Percentiles rank a stretch among this genome's conserved stretches.
Evolutionary conservation across 345 rosid genomes (phyloP).

Genomic region (Psidium guajava): DNA sequence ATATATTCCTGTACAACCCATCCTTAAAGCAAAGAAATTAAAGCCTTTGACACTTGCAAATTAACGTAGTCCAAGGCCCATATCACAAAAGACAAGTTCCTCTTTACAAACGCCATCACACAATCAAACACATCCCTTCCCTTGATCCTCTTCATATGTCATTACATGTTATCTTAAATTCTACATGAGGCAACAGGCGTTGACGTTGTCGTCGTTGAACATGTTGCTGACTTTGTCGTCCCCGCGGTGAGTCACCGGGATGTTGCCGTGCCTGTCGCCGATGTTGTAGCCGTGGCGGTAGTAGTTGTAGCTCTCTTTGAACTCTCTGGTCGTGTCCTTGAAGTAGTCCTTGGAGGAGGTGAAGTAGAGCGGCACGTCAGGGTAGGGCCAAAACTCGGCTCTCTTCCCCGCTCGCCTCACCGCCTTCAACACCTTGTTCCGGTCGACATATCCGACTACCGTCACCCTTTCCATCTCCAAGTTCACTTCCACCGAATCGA

Average conservation of each 20-base stretch:
- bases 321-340: conserved; percentile 68
- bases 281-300: conserved; percentile 73
- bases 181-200: conserved; percentile 81
- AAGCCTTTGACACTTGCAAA: not conserved
- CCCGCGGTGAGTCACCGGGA: conserved; percentile 59
- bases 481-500: conserved; percentile 76
- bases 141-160: conserved; percentile 4
- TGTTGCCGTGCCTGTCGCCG: conserved; percentile 53
- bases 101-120: not conserved
- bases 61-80: not conserved
- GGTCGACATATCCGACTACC: conserved; percentile 74
- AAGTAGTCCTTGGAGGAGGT: conserved; percentile 50
- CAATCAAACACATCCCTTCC: conserved; percentile 12
- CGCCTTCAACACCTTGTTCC: conserved; percentile 72
- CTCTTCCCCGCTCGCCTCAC: conserved; percentile 86
- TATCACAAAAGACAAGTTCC: not conserved
- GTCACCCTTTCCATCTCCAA: conserved; percentile 64
- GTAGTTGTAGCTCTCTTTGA: conserved; percentile 79
- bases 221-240: conserved; percentile 89
- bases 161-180: not conserved
- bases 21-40: not conserved
- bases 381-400: conserved; percentile 95
- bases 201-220: conserved; percentile 87
- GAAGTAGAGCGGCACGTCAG: conserved; percentile 75
- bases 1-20: not conserved